Conservation (phyloP, 192 early-diverging fungal species). For the Phycomyces blakesleeanus region DNA sequence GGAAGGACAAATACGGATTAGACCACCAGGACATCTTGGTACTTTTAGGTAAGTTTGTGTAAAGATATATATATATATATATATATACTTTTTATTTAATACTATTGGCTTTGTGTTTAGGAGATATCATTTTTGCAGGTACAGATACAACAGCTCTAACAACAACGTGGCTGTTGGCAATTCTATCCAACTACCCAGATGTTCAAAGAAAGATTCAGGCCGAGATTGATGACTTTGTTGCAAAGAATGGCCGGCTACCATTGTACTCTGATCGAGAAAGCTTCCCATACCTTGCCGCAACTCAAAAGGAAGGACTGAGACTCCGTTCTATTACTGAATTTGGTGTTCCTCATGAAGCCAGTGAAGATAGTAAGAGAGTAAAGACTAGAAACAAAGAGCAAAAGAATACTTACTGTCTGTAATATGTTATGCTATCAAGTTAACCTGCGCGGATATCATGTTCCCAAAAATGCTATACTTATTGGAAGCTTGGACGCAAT, state of each 20-base stretch:
- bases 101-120: too few species aligned
- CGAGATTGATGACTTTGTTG: constrained; percentile 12
- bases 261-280: background rate
- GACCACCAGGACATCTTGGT: too few species aligned
- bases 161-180: constrained; percentile 10
- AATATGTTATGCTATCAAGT: background rate
- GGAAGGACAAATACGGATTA: too few species aligned
- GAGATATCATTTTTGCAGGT: constrained; percentile 3
- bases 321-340: constrained; percentile 3
- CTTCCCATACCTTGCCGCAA: constrained; percentile 19
- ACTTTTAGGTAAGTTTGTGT: too few species aligned
- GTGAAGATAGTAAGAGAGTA: constrained; percentile 17
- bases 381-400: too few species aligned
- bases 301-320: constrained; percentile 20
- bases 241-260: background rate
- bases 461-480: constrained; percentile 46
- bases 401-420: background rate
- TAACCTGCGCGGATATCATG: constrained; percentile 31
- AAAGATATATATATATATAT: too few species aligned
- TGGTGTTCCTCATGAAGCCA: constrained; percentile 13
- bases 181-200: constrained; percentile 15
- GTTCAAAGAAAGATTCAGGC: constrained; percentile 9
- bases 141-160: constrained; percentile 11
- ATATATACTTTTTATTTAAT: too few species aligned
- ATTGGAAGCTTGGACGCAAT: constrained; percentile 47